Percentiles rank a stretch among this genome's conserved stretches.
Conservation (phyloP, 306 rosid genomes). For the Malus sieversii region DNA sequence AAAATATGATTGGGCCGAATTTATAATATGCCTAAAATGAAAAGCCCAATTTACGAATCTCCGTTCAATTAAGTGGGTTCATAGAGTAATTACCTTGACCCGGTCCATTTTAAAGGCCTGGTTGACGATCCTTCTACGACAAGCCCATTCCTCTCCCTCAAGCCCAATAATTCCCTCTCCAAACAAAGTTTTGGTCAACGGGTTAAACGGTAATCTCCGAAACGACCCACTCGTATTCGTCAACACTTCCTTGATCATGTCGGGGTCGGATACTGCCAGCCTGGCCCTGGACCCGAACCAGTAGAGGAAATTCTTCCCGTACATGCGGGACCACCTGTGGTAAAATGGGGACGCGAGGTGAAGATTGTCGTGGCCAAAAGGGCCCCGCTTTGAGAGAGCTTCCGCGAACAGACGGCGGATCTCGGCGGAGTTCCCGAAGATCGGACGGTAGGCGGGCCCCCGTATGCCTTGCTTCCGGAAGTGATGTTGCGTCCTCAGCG, state of each 20-base stretch:
- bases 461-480: constrained; percentile 50
- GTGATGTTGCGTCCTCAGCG: constrained; percentile 36
- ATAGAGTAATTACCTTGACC: constrained; percentile 34
- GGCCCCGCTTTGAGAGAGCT: constrained; percentile 23
- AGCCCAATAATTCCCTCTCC: constrained; percentile 54
- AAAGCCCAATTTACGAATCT: too few species aligned
- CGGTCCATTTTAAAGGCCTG: constrained; percentile 49
- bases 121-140: constrained; percentile 50
- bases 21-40: too few species aligned
- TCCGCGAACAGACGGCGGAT: constrained; percentile 37
- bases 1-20: too few species aligned
- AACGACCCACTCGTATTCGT: constrained; percentile 30
- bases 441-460: constrained; percentile 64
- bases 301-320: constrained; percentile 55
- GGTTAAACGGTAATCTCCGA: constrained; percentile 23
- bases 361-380: constrained; percentile 40
- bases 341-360: constrained; percentile 43
- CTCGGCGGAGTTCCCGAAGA: constrained; percentile 49
- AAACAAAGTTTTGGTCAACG: constrained; percentile 42
- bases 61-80: too few species aligned
- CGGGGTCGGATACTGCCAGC: constrained; percentile 55
- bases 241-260: constrained; percentile 53
- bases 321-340: constrained; percentile 46
- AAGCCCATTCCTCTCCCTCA: constrained; percentile 44
- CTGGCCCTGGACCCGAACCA: constrained; percentile 70